Evolutionary conservation across 768 basidiomycete species (phyloP), one percentile per base, ranked within the genome.

Genomic region (Boletus rubropictus): DNA sequence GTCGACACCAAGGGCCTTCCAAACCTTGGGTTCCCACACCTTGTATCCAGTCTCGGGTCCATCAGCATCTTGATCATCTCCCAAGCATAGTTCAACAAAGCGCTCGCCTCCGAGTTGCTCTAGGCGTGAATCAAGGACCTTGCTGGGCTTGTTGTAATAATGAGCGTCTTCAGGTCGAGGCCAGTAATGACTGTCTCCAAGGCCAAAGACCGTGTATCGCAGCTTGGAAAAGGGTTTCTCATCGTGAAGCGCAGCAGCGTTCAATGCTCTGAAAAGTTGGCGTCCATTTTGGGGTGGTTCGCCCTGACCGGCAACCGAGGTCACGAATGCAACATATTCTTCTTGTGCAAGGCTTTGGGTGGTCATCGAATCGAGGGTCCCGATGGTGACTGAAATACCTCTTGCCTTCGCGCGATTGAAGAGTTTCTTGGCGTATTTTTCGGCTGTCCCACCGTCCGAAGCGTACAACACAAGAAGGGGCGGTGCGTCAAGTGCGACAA

Each of bases 111-210:
- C 90, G 37, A 96, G 80, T 42, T 78, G 77, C 62, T 84, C 81
- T 15, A 98, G 73, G 15, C 83, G 82, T 20, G 75, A 70, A 68
- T 93, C 84, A 42, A 98, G 81, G 52, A 98, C 95, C 68, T 92
- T 94, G 15, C 83, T 79, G 0, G 95, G 84, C 68, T 92, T 96
- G 77, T 98, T 99, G 76, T 97, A 99, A 68, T 95, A 98, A 58
- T 91, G 88, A n/a, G 84, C 85, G 60, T 98, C 96, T 66, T 98
- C 93, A 15, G 88, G 78, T 34, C 96, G 80, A 8, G 96, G 96
- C 96, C 96, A 99, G 72, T 99, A 99, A 69, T 96, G 94, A 64
- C 88, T 94, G 67, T 99, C 96, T 51, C 96, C 96, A 82, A 99
- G 86, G 39, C 75, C 95, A 56, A 98, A 96, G 36, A 98, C 92